Evolutionary conservation across 768 basidiomycete species (phyloP).

Genomic region (Mycena floridula): DNA sequence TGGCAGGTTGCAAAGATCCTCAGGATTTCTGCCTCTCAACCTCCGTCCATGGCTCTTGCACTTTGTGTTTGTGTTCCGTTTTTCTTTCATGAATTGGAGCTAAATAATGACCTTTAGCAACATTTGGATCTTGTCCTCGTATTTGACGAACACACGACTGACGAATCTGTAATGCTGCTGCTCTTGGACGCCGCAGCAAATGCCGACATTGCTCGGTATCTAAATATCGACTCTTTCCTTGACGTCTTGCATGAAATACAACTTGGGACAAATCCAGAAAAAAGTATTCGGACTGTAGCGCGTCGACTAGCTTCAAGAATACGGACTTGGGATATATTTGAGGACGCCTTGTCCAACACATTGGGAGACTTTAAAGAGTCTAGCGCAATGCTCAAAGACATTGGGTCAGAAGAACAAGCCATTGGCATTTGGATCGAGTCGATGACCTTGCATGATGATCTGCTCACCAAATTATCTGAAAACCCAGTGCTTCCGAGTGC

Average conservation of each 20-base stretch:
- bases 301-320: constrained; percentile 44
- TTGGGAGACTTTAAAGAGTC: constrained; percentile 44
- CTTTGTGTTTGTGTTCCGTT: constrained; percentile 28
- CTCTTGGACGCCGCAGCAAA: constrained; percentile 65
- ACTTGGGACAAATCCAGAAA: constrained; percentile 29
- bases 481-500: constrained; percentile 29
- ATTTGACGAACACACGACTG: constrained; percentile 48
- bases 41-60: constrained; percentile 47
- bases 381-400: constrained; percentile 50
- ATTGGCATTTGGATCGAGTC: constrained; percentile 71
- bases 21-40: constrained; percentile 60
- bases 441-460: constrained; percentile 52
- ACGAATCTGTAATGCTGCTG: constrained; percentile 46
- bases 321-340: constrained; percentile 52
- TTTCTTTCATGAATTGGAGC: neutral
- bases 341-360: constrained; percentile 52
- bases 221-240: constrained; percentile 40
- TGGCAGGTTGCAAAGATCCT: constrained; percentile 59
- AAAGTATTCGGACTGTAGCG: constrained; percentile 37
- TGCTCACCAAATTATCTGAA: constrained; percentile 39
- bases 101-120: constrained; percentile 38
- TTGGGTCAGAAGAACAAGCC: constrained; percentile 58
- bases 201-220: constrained; percentile 50
- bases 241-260: constrained; percentile 32
- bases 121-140: constrained; percentile 47